Percentiles rank a stretch among this genome's conserved stretches.
Conservation (phyloP, 106 monocot genomes). For the Acorus calamus region DNA sequence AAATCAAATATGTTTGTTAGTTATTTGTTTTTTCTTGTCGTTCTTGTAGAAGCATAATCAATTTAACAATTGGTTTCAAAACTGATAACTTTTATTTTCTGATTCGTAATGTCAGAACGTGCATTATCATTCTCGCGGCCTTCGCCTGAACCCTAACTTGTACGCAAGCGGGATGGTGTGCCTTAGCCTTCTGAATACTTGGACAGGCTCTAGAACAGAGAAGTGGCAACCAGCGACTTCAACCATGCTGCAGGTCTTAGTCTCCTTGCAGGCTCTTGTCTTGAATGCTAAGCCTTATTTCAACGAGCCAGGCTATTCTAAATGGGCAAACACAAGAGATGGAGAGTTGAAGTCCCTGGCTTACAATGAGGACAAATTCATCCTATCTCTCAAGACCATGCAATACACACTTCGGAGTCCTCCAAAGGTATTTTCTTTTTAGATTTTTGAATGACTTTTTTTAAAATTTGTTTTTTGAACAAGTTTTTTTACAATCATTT, state of each 20-base stretch:
- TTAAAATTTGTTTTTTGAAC: neutral
- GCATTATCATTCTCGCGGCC: constrained; percentile 30
- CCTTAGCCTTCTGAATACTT: constrained; percentile 36
- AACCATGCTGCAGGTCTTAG: constrained; percentile 35
- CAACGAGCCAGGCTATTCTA: constrained; percentile 30
- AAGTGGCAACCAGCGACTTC: constrained; percentile 25
- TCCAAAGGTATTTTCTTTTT: constrained; percentile 18
- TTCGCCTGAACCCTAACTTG: constrained; percentile 36
- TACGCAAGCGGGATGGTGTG: constrained; percentile 30
- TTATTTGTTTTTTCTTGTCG: too few species aligned
- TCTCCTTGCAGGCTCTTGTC: constrained; percentile 37
- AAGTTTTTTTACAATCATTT: neutral
- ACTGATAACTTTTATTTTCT: too few species aligned
- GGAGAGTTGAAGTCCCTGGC: constrained; percentile 11
- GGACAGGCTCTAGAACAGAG: constrained; percentile 28
- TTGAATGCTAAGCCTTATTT: constrained; percentile 37
- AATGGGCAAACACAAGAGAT: neutral
- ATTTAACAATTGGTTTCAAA: too few species aligned
- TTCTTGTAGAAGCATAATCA: too few species aligned
- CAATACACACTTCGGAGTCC: constrained; percentile 20
- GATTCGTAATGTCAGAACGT: constrained; percentile 9
- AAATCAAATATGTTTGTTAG: too few species aligned
- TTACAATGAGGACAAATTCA: constrained; percentile 20
- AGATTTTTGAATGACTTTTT: neutral
- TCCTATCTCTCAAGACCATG: constrained; percentile 29